Evolutionary conservation across 306 rosid genomes (phyloP).

Genomic region (Mimosa bimucronata): DNA sequence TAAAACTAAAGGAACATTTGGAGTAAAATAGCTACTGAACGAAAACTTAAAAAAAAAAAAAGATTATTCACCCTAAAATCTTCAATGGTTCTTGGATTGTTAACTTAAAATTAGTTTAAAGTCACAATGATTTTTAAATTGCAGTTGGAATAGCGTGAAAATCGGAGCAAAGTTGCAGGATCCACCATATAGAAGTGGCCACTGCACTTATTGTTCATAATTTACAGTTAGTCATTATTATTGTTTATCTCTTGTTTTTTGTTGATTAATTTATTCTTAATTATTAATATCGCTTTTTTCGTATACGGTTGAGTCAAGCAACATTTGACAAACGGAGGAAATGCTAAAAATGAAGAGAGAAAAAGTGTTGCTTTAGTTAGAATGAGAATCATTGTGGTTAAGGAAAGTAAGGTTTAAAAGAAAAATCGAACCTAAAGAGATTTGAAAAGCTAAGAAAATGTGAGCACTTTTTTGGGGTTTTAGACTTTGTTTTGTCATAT

Average conservation of each 20-base stretch:
- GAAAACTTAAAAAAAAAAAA: too few species aligned
- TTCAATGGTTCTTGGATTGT: too few species aligned
- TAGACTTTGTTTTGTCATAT: slow-evolving; percentile 47
- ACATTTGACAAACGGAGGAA: background rate
- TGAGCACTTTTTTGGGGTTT: slow-evolving; percentile 47
- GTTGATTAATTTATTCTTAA: background rate
- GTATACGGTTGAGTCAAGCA: background rate
- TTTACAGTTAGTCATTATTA: background rate
- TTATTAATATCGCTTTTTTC: background rate
- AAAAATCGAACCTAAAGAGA: background rate
- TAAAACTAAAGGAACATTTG: too few species aligned
- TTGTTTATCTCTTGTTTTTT: background rate
- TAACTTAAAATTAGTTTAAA: too few species aligned
- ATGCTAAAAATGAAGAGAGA: slow-evolving; percentile 25
- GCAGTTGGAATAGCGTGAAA: background rate
- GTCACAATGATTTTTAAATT: background rate
- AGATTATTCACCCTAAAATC: too few species aligned
- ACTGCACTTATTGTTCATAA: background rate
- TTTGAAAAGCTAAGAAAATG: slow-evolving; percentile 52
- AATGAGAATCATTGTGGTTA: slow-evolving; percentile 41
- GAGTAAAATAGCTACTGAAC: too few species aligned
- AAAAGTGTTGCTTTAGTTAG: slow-evolving; percentile 46
- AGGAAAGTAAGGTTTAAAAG: slow-evolving; percentile 38
- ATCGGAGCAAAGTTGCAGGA: background rate
- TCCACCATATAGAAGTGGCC: background rate